Evolutionary conservation across 768 basidiomycete genomes (phyloP), one percentile per base, ranked within the genome.

Genomic region (Panellus pusillus): DNA sequence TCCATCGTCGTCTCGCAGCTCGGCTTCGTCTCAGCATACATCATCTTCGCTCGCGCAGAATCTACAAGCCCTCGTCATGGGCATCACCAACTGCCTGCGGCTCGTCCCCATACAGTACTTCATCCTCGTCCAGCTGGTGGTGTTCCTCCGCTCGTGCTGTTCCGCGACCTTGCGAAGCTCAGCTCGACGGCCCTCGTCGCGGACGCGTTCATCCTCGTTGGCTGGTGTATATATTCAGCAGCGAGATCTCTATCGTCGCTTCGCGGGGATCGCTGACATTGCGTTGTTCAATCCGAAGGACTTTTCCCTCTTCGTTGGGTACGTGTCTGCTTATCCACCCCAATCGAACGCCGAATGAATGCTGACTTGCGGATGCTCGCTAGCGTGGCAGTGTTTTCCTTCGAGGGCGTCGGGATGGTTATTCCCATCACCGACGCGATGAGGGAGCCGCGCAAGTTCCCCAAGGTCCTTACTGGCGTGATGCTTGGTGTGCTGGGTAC

Each of bases 351-450:
- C 24, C 2, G 24, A 24, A 24, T 24, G 24, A 24, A 24, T 24
- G 14, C n/a, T 32, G 44, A 52, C 20, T 4, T 43, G 43, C 57
- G 51, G 14, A 24, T 15, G 35, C 39, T 57, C 37, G 44, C 24
- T 56, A 93, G 94, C 8, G 98, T 97, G 19, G 96, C 97, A 3
- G 96, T 98, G 28, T 98, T 98, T 70, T 93, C 97, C 1, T 99
- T 98, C 63, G 96, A 99, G 70, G 96, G 96, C 9, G 93, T 99
- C 61, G 97, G 96, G 44, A 74, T 98, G 71, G 87, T 99, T 58
- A 91, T 99, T 57, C 97, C 97, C 17, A 97, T 99, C 64, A 93
- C 92, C 12, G 95, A 99, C 66, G 86, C 95, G 6, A 99, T 99
- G 97, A 80, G 82, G 20, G 93, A 98, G 66, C 97, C 96, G 2